Conservation (phyloP, 202 grass and related monocot genomes). For the Schoenoplectus triqueter region DNA sequence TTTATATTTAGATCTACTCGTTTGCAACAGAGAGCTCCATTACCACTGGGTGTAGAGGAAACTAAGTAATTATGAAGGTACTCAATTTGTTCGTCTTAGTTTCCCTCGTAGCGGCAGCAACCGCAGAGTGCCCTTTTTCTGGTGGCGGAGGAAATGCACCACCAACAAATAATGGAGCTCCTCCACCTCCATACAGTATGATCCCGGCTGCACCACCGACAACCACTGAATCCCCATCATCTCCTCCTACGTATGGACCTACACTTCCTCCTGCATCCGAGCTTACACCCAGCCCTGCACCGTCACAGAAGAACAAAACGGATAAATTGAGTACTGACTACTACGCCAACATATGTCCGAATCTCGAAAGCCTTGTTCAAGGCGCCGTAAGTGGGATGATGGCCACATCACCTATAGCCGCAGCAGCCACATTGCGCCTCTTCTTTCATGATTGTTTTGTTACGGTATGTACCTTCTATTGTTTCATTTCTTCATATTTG, state of each 20-base stretch:
- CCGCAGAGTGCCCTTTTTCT: conserved; percentile 18
- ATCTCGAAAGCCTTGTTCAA: conserved; percentile 46
- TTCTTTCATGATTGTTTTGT: conserved; percentile 45
- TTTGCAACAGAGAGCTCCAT: not conserved
- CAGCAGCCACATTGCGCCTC: conserved; percentile 37
- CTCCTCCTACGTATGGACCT: not conserved
- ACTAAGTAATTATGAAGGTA: conserved; percentile 31
- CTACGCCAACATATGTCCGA: conserved; percentile 42
- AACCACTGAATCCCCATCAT: not conserved
- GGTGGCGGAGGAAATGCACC: not conserved
- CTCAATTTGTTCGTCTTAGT: conserved; percentile 26
- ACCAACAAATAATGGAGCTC: not conserved
- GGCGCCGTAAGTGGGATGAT: conserved; percentile 27
- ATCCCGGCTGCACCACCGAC: not conserved
- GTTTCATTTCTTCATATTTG: not conserved
- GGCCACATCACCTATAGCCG: not conserved
- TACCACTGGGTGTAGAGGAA: not conserved
- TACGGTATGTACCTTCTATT: not conserved
- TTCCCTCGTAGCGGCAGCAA: conserved; percentile 10
- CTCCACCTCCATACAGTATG: too few relatives aligned
- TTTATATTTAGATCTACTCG: not conserved
- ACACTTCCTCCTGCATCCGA: not conserved
- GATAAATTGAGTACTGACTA: conserved; percentile 14
- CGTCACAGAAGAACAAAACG: not conserved
- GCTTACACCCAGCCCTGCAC: not conserved